Percentiles rank a stretch among this genome's conserved stretches.
Evolutionary conservation across 495 filamentous ascomycete species (phyloP).

Genomic region (Penicillium roqueforti): DNA sequence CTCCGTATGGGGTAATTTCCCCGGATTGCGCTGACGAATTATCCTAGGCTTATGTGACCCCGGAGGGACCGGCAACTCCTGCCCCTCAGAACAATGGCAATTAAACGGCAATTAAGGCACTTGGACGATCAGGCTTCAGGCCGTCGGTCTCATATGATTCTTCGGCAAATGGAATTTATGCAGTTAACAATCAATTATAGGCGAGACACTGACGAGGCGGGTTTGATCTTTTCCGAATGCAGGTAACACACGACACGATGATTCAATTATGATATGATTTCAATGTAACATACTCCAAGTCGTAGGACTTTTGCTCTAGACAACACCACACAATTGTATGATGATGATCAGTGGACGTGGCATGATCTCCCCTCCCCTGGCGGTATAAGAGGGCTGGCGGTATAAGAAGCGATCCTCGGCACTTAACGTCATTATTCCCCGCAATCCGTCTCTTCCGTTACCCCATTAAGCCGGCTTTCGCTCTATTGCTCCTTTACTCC

Average conservation of each 20-base stretch:
- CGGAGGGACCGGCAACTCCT: slow-evolving; percentile 69
- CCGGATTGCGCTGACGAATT: slow-evolving; percentile 12
- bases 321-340: neutral
- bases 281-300: neutral
- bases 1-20: neutral
- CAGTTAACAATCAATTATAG: neutral
- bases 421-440: slow-evolving; percentile 28
- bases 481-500: no score
- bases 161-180: neutral
- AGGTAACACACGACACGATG: neutral
- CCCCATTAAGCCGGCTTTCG: no score
- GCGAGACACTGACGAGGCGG: neutral
- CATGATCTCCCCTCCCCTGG: no score
- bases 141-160: neutral
- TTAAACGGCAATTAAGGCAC: slow-evolving; percentile 34
- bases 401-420: neutral
- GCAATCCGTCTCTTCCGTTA: slow-evolving; percentile 16
- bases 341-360: slow-evolving; percentile 1
- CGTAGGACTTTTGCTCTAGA: neutral
- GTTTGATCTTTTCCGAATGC: neutral
- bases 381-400: no score
- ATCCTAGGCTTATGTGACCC: slow-evolving; percentile 76
- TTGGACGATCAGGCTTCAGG: neutral
- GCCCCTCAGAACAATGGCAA: slow-evolving; percentile 63
- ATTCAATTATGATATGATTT: slow-evolving; percentile 1